Evolutionary conservation across 495 filamentous ascomycete genomes (phyloP), one percentile per base, ranked within the genome.

Genomic region (Penicillium alfredii): DNA sequence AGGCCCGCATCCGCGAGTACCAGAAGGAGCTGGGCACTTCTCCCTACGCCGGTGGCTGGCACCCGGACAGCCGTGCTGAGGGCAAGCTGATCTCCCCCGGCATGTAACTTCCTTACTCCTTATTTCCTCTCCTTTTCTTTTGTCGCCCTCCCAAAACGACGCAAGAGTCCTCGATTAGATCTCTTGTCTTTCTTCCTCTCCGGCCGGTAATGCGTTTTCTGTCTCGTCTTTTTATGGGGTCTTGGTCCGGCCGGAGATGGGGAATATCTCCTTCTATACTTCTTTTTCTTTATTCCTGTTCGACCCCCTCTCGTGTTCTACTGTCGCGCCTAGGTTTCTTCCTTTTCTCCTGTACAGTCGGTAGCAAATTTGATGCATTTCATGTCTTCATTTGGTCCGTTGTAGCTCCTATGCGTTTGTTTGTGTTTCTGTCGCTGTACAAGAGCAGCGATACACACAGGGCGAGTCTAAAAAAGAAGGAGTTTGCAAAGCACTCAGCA

Each of bases 11-110:
- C 65, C 71, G 76, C 60, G 76, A 82, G 34, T 87, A 82, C 57
- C 72, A 82, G 27, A 40, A 64, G 57, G 66, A 83, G 59, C 64
- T 77, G 61, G 60, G 71, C 38, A 84, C 80, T 33, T 63, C 74
- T 46, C 76, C 85, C 30, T 68, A 86, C 53, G 89, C 87, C 26
- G 92, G 92, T 55, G 92, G 92, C 25, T 96, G 88, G 92, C 66
- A 72, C 45, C 85, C 84, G 37, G 71, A 87, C 62, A 68, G 86
- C 40, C 66, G 67, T 56, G 74, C 77, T 56, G 74, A 88, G 68
- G 90, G 90, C 45, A 79, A 82, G 63, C 63, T 96, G 38, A 77
- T 95, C 58, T 77, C 89, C 23, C 92, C 92, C 33, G 92, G 93
- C 49, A 60, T 67, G 65, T 73, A 71, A 60, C 60, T 19, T 39